Base-by-base conservation (phyloP, 306 rosid genomes). In the Begonia masoniana region DNA sequence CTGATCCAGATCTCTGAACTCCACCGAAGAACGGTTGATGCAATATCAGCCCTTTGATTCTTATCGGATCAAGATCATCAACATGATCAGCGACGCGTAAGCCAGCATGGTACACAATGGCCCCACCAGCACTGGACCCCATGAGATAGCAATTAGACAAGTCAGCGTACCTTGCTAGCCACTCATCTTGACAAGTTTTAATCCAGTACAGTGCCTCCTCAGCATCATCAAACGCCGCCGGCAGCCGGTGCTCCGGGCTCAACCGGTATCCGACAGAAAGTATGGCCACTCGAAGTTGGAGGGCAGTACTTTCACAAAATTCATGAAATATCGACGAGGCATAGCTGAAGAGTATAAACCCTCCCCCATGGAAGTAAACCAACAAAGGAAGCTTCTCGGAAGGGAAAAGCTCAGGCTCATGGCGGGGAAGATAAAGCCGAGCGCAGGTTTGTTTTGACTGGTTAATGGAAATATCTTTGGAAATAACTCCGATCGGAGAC, bases 21-120 rank as follows among this genome's bases (percentile, higher is more conserved):
- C 89, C 94, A 0, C 84, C 79, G 15, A 80, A 70, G 88, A 83
- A 77, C 1, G 96, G 89, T 41, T 87, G 96, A 53, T 87, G 78
- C 87, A 87, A 54, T 0, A 83, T 56, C 2, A 83, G 13, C 4
- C 94, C 96, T 0, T 45, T 10, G 17, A 87, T 71, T n/a, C 52
- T 67, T 50, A 86, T 6, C 1, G 93, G 87, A 46, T 56, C 45
- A 12, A 83, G 19, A 0, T 76, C 14, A 0, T 50, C 53, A 12
- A 0, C 0, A 63, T 55, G 0, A 1, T n/a, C 3, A 43, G 39
- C 53, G 10, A 16, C 24, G 16, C 24, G 23, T 50, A 50, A 12
- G 2, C 53, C 70, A 0, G 65, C 65, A 41, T 62, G 56, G 60
- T 77, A 74, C 0, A 76, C 72, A 13, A 78, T 74, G 56, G 70